phyloP scores from a whole-genome alignment of 78 protist species.

The Dictyostelium brefeldianum region DNA sequence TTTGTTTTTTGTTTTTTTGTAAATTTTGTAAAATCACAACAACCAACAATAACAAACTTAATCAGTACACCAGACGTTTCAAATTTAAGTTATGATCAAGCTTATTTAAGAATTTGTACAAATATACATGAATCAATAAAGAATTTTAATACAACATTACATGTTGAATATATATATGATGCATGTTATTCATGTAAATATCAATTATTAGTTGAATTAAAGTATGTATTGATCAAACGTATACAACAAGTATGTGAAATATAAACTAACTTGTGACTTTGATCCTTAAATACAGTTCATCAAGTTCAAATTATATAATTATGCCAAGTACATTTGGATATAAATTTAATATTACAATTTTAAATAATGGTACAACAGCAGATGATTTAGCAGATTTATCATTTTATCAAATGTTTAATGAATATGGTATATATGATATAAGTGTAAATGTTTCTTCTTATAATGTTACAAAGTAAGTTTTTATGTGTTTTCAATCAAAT shows the following conservation, averaged over 20 bases:
- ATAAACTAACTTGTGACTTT: too few species aligned
- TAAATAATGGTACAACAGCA: neutral
- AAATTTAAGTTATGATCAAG: conserved; percentile 10
- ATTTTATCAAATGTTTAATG: neutral
- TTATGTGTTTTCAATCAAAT: too few species aligned
- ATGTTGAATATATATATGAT: conserved; percentile 20
- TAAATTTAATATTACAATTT: conserved; percentile 32
- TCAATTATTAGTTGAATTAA: conserved; percentile 22
- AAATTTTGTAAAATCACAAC: neutral
- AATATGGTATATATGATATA: conserved; percentile 50
- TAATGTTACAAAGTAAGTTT: conserved; percentile 27
- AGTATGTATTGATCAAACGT: conserved; percentile 25
- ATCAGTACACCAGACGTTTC: neutral
- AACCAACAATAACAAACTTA: neutral
- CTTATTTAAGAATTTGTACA: conserved; percentile 4
- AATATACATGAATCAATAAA: conserved; percentile 9
- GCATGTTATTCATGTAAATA: conserved; percentile 39
- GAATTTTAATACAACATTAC: neutral
- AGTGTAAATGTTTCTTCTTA: neutral
- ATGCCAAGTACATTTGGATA: conserved; percentile 59
- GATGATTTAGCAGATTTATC: neutral
- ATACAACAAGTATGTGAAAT: too few species aligned
- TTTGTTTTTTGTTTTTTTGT: neutral
- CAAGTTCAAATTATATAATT: conserved; percentile 22
- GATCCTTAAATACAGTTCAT: too few species aligned